Conservation (phyloP, 257 asterid genomes). For the Capsicum chinense region DNA sequence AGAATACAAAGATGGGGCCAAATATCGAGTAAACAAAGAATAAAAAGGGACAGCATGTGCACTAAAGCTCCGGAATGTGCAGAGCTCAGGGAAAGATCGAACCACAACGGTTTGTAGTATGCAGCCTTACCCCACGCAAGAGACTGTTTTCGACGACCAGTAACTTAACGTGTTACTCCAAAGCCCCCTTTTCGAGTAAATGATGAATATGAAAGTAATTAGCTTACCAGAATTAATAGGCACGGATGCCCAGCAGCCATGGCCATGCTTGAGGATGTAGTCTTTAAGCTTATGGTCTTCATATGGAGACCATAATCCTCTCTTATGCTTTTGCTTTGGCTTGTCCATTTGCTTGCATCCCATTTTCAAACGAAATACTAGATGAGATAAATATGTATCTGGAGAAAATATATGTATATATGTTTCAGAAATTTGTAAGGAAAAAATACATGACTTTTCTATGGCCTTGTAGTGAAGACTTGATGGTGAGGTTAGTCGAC, state of each 20-base stretch:
- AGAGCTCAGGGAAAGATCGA: no score
- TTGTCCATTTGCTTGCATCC: conserved; percentile 42
- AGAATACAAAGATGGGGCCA: neutral
- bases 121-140: no score
- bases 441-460: neutral
- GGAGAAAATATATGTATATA: no score
- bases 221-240: conserved; percentile 77
- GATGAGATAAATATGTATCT: no score
- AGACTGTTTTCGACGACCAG: no score
- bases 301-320: conserved; percentile 87
- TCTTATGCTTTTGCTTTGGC: conserved; percentile 62
- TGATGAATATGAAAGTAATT: neutral
- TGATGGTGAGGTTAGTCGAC: conserved; percentile 30
- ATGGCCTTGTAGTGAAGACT: conserved; percentile 14
- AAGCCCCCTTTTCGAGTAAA: neutral
- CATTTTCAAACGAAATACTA: conserved; percentile 41
- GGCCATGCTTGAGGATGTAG: conserved; percentile 62
- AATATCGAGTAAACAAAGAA: neutral
- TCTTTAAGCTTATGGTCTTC: conserved; percentile 78
- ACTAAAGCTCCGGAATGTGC: no score
- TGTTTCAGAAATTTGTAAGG: neutral
- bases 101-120: no score
- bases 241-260: conserved; percentile 77
- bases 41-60: no score
- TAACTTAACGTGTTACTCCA: no score